These are phyloP conservation scores for Saccharomycopsis guyanensis DNA, from an alignment of 805 yeast genomes.

Conservation along the genomic window DNA sequence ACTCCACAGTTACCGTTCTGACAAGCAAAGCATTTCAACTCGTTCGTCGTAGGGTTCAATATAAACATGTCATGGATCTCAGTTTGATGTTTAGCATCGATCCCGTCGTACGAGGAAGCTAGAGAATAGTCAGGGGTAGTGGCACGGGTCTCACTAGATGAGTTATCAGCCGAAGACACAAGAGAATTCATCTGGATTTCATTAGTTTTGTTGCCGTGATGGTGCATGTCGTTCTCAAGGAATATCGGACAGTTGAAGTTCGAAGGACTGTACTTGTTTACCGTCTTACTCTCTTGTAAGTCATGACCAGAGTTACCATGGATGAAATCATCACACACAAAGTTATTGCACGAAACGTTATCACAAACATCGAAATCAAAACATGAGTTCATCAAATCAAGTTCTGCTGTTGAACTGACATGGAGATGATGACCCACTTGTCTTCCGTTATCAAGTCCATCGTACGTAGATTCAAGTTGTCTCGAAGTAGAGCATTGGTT, in stretches of 20 bases:
- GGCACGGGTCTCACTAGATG: neutral
- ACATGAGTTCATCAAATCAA: constrained; percentile 20
- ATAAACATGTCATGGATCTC: constrained; percentile 15
- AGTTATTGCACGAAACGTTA: constrained; percentile 17
- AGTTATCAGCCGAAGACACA: constrained; percentile 14
- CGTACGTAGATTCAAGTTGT: neutral
- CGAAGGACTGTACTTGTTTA: neutral
- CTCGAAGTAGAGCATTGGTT: neutral
- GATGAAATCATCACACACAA: constrained; percentile 20
- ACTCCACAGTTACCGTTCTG: constrained; percentile 6
- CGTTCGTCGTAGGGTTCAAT: constrained; percentile 17
- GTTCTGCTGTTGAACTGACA: constrained; percentile 14
- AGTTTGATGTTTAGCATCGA: neutral
- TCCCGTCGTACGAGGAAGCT: constrained; percentile 4
- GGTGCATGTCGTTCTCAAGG: neutral
- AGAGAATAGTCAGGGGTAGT: neutral
- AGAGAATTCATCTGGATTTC: neutral
- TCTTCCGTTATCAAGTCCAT: neutral
- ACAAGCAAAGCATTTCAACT: constrained; percentile 16
- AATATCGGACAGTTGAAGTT: constrained; percentile 11
- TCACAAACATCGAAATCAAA: constrained; percentile 22
- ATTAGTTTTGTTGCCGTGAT: constrained; percentile 18
- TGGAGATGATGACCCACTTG: constrained; percentile 16
- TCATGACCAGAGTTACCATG: constrained; percentile 4
- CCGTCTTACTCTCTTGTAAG: neutral